Base-by-base conservation (phyloP, 345 rosid species). In the Acer yangbiense region DNA sequence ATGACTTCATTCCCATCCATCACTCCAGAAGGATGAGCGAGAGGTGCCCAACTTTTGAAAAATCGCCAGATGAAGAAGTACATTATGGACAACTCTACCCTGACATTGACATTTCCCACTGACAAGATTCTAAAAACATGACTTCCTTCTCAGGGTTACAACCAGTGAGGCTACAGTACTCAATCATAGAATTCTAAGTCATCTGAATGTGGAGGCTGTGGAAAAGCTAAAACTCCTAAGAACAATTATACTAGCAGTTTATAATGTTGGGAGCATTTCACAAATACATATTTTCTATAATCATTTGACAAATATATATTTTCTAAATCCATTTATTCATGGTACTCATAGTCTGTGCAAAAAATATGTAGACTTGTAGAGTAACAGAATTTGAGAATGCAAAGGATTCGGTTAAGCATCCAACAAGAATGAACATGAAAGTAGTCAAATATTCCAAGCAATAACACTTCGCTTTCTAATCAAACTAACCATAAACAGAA, bases 361-460 rank as follows among this genome's bases (percentile, higher is more conserved):
- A 13, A 57, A 57, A n/a, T 1, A 2, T 35, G 25, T 9, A 27
- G 63, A 54, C 1, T 16, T 35, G 25, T 9, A 27, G 63, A 54
- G 5, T 16, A 17, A 54, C 46, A 52, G 39, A 52, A 50, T 16
- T 69, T 71, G 63, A 71, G 2, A 54, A 72, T 39, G 65, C 25
- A 39, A 54, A 71, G 61, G 74, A 60, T 72, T 72, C 52, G n/a
- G 27, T 39, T 21, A 20, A 58, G 27, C 64, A 60, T 60, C 27
- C 27, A 60, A 60, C 21, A 60, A 20, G n/a, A 60, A 60, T 9
- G 13, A 60, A 60, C 27, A 20, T 20, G 25, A 60, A 60, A 60
- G 27, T 60, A 60, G 58, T 35, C 64, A 20, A 18, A 20, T 20
- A 60, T 60, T 18, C 64, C 64, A n/a, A n/a, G 64, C 64, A 21